phyloP scores from a whole-genome alignment of 139 green algal species.

The Pleodorina starrii region DNA sequence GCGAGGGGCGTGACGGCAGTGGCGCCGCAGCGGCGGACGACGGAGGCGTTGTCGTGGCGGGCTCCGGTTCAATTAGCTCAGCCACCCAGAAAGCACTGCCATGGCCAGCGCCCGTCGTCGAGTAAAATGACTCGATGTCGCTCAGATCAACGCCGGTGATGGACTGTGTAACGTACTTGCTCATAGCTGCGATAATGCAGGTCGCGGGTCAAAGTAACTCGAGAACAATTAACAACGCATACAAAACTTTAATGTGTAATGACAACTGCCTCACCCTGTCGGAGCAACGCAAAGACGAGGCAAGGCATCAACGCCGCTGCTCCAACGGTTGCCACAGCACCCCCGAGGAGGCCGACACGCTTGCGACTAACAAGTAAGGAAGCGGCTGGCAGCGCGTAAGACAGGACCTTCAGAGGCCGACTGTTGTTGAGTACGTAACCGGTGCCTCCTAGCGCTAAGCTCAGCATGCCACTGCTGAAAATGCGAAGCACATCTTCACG shows the following conservation, averaged over 20 bases:
- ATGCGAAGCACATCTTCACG: background rate
- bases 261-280: too few relatives aligned
- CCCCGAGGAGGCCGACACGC: background rate
- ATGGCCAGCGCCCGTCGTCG: background rate
- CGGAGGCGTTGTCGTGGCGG: too few relatives aligned
- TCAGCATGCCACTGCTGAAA: background rate
- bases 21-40: too few relatives aligned
- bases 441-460: background rate
- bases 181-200: too few relatives aligned
- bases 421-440: background rate
- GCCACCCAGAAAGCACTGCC: slow-evolving; percentile 37
- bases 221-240: too few relatives aligned
- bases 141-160: background rate
- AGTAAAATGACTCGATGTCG: slow-evolving; percentile 28
- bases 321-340: background rate
- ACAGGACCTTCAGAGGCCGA: background rate
- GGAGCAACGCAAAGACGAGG: background rate
- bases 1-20: too few relatives aligned
- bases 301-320: background rate
- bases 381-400: background rate
- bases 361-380: background rate
- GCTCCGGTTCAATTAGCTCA: slow-evolving; percentile 1
- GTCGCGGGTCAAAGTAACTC: too few relatives aligned
- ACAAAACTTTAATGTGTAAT: too few relatives aligned
- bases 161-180: background rate